Percentiles rank a stretch among this genome's conserved stretches.
phyloP scores from a whole-genome alignment of 2,329 filamentous ascomycete species.

The Scedosporium minutisporum region DNA sequence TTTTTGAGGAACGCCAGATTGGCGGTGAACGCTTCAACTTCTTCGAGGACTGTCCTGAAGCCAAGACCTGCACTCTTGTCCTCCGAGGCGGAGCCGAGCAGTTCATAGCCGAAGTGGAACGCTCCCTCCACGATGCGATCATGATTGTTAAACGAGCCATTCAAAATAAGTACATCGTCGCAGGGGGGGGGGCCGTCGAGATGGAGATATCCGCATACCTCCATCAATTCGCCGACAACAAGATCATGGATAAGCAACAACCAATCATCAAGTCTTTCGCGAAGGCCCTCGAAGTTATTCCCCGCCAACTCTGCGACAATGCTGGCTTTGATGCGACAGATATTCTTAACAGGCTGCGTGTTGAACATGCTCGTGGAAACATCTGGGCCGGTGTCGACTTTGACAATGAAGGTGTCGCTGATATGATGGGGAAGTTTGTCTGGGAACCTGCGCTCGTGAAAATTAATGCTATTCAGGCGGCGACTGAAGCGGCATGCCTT shows the following conservation, averaged over 20 bases:
- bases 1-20: conserved; percentile 93
- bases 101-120: conserved; percentile 97
- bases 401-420: conserved; percentile 76
- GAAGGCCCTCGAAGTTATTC: conserved; percentile 93
- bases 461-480: conserved; percentile 92
- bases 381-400: conserved; percentile 97
- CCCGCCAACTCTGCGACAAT: conserved; percentile 95
- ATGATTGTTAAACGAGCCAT: conserved; percentile 99
- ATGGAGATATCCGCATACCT: conserved; percentile 96
- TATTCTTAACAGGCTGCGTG: conserved; percentile 89
- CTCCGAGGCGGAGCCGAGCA: conserved; percentile 95
- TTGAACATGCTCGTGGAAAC: conserved; percentile 89
- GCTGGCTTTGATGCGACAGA: conserved; percentile 97
- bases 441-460: conserved; percentile 97
- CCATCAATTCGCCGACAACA: conserved; percentile 84
- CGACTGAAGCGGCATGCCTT: conserved; percentile 88
- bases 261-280: conserved; percentile 96
- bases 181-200: conserved; percentile 86
- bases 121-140: conserved; percentile 95
- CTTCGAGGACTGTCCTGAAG: conserved; percentile 89
- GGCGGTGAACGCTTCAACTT: conserved; percentile 97
- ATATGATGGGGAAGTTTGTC: conserved; percentile 93
- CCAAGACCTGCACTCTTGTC: conserved; percentile 93
- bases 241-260: conserved; percentile 91
- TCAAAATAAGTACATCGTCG: conserved; percentile 88